Evolutionary conservation across 495 filamentous ascomycete species (phyloP).

Genomic region (Cercophora samala): DNA sequence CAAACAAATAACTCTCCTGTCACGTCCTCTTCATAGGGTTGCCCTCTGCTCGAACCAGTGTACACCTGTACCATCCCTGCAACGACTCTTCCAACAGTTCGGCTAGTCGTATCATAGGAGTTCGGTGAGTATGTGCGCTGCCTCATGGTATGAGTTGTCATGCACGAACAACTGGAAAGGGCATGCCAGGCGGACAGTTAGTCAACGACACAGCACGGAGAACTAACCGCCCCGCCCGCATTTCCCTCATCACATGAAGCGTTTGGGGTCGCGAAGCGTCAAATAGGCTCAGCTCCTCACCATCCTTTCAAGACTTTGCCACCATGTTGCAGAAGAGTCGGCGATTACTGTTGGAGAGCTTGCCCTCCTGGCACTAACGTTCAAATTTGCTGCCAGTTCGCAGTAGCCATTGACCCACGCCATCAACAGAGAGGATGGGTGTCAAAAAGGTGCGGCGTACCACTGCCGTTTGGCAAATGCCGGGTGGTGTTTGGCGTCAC

Average conservation of each 20-base stretch:
- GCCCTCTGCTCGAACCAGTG: background rate
- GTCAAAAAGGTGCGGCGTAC: background rate
- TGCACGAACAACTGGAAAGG: background rate
- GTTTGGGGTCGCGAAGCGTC: slow-evolving; percentile 5
- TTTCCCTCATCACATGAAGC: background rate
- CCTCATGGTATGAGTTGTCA: background rate
- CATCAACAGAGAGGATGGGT: background rate
- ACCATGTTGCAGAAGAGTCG: slow-evolving; percentile 2
- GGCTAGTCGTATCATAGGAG: too few relatives aligned
- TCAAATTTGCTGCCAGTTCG: background rate
- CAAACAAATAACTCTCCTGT: too few relatives aligned
- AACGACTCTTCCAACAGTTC: background rate
- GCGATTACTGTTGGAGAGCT: slow-evolving; percentile 5
- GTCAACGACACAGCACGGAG: background rate
- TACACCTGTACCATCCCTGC: background rate
- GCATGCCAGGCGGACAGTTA: background rate
- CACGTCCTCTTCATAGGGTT: too few relatives aligned
- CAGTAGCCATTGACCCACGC: background rate
- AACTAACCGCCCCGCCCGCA: background rate
- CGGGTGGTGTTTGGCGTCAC: background rate
- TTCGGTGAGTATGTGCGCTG: background rate
- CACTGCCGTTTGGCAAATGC: background rate
- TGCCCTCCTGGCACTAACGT: background rate
- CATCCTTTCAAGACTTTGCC: slow-evolving; percentile 5
- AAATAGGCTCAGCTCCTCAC: background rate